phyloP scores from a whole-genome alignment of 352 stramenopile species.

The Phytophthora litchii region DNA sequence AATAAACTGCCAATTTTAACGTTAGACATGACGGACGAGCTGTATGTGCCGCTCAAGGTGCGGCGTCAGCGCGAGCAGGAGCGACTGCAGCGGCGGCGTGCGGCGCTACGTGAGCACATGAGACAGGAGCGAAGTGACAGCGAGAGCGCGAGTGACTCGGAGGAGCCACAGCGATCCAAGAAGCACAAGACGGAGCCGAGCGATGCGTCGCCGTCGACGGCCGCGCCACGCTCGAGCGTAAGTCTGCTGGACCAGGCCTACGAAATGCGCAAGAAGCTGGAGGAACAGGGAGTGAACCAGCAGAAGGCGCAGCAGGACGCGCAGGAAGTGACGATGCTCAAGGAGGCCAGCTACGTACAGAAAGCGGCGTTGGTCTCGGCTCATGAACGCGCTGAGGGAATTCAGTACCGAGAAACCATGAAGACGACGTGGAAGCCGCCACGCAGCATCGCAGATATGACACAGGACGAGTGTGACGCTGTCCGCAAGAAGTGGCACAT shows the following conservation, averaged over 20 bases:
- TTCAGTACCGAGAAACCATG: slow-evolving; percentile 91
- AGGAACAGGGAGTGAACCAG: slow-evolving; percentile 81
- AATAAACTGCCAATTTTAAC: neutral
- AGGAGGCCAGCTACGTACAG: slow-evolving; percentile 95
- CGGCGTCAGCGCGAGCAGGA: slow-evolving; percentile 74
- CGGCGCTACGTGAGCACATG: slow-evolving; percentile 58
- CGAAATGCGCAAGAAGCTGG: slow-evolving; percentile 80
- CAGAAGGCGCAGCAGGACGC: slow-evolving; percentile 81
- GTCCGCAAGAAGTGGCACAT: slow-evolving; percentile 99
- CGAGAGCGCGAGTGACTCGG: slow-evolving; percentile 26
- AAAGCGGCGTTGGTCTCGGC: slow-evolving; percentile 95
- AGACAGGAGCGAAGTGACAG: slow-evolving; percentile 46
- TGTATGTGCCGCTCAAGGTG: slow-evolving; percentile 87
- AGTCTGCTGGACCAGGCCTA: slow-evolving; percentile 86
- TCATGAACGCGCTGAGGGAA: slow-evolving; percentile 91
- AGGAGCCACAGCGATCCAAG: slow-evolving; percentile 9
- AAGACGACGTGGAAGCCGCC: slow-evolving; percentile 93
- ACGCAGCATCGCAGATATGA: slow-evolving; percentile 85
- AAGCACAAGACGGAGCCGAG: slow-evolving; percentile 24
- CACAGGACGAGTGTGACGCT: slow-evolving; percentile 85
- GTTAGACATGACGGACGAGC: slow-evolving; percentile 37
- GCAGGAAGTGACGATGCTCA: slow-evolving; percentile 93
- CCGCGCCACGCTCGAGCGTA: slow-evolving; percentile 51
- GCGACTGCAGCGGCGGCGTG: slow-evolving; percentile 55
- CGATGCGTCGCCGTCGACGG: slow-evolving; percentile 4